Conservation (phyloP, 805 yeast genomes). For the Wickerhamomyces xylosicus region DNA sequence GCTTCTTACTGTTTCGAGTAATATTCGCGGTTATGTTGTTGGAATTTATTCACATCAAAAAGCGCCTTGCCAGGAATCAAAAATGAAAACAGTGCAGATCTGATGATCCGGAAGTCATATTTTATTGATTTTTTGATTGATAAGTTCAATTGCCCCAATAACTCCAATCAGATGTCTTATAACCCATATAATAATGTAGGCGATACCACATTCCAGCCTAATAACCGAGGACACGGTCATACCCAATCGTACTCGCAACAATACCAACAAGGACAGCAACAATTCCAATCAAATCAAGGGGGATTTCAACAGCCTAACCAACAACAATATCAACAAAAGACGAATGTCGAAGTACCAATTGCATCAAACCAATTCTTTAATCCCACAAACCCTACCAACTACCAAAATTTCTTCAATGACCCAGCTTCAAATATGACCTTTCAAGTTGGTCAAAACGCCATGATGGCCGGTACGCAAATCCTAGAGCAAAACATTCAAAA, state of each 20-base stretch:
- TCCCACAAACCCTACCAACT: conserved; percentile 10
- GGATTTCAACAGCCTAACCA: conserved; percentile 15
- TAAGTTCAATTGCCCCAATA: too few relatives aligned
- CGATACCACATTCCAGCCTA: conserved; percentile 10
- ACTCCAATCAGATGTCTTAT: conserved; percentile 30
- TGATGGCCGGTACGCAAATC: conserved; percentile 72
- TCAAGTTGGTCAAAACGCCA: conserved; percentile 79
- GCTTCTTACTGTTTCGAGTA: too few relatives aligned
- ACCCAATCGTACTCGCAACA: conserved; percentile 11
- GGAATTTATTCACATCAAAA: too few relatives aligned
- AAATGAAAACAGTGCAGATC: too few relatives aligned
- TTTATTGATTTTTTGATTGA: too few relatives aligned
- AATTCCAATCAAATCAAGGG: conserved; percentile 8
- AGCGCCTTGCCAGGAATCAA: too few relatives aligned
- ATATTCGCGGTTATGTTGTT: too few relatives aligned
- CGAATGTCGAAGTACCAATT: conserved; percentile 6
- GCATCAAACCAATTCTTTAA: conserved; percentile 4
- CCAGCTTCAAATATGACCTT: conserved; percentile 79
- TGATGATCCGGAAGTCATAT: too few relatives aligned
- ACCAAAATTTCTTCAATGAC: conserved; percentile 50
- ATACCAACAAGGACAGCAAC: conserved; percentile 18
- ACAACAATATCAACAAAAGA: conserved; percentile 20
- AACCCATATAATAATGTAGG: conserved; percentile 33
- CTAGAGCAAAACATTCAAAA: conserved; percentile 50
- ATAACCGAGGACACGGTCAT: conserved; percentile 14